These are phyloP conservation scores for Geotrichum klebahnii DNA, from an alignment of 1,139 yeast species.

Conservation along the genomic window DNA sequence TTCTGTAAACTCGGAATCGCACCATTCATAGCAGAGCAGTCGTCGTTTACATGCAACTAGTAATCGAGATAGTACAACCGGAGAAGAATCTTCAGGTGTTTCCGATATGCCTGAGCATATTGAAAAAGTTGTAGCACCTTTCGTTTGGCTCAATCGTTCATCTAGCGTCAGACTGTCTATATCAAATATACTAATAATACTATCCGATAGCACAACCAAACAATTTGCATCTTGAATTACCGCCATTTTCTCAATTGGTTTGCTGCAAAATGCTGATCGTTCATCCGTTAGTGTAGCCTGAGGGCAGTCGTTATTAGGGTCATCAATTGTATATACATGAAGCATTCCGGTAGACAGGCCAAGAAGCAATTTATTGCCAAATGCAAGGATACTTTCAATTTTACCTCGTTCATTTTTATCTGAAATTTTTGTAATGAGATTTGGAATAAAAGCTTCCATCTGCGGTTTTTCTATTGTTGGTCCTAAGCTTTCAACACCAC, in stretches of 20 bases:
- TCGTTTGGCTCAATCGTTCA: constrained; percentile 38
- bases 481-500: too few species aligned
- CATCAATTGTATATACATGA: constrained; percentile 26
- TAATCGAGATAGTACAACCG: constrained; percentile 31
- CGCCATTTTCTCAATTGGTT: constrained; percentile 38
- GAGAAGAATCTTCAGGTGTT: not conserved
- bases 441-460: not conserved
- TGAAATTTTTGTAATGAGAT: not conserved
- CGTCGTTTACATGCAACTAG: constrained; percentile 39
- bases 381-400: constrained; percentile 21
- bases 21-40: constrained; percentile 41
- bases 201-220: constrained; percentile 37
- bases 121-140: constrained; percentile 38
- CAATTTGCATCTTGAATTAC: constrained; percentile 39
- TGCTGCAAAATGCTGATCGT: constrained; percentile 16
- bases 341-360: constrained; percentile 31
- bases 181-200: constrained; percentile 38
- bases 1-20: constrained; percentile 35
- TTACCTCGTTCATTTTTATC: not conserved
- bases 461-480: not conserved
- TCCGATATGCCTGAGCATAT: constrained; percentile 29
- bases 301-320: constrained; percentile 4
- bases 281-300: constrained; percentile 16
- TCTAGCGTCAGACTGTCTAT: constrained; percentile 34
- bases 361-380: constrained; percentile 31